Base-by-base conservation (phyloP, 1,284 basidiomycete genomes). In the Baeospora myosura region DNA sequence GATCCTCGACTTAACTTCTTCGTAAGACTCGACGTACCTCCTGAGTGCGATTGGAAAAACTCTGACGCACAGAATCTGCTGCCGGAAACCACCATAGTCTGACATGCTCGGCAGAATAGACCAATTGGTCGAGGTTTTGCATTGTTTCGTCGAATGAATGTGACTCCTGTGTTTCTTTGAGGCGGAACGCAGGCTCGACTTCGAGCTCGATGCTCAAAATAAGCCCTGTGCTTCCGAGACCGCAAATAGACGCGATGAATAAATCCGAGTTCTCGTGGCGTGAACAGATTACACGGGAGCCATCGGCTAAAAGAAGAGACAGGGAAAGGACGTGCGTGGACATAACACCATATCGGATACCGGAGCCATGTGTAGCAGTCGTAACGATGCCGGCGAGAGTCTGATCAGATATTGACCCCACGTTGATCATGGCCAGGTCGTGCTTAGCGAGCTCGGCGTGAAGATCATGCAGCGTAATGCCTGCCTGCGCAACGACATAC, bases 351-450 rank as follows among this genome's bases (percentile, higher is more conserved):
- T 80, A 94, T 31, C 66, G 56, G 48, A 88, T 71, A 24, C 96
- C 95, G 2, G 88, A 84, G 38, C 95, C 95, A 66, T 98, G 95
- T 0, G 94, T 94, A 3, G 92, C 92, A 32, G 96, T 98, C 7
- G 92, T 86, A 56, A 98, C 76, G 49, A 94, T 78, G 24, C 95
- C 95, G n/a, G 78, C 94, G 49, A 98, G 74, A 2, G 93, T 93
- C 63, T 98, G 95, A 62, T 97, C 92, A 29, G 91, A 95, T 58
- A 98, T 98, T 30, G 92, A 95, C 30, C 96, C 96, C 48, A 98
- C 74, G 61, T 92, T 96, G 56, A 78, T 81, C 76, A 98, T 83
- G 33, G 93, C 92, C 17, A 97, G 75, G 22, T 73, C 71, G 52
- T 83, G 68, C n/a, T 68, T 61, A 26, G 74, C 78, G 40, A 98